Base-by-base conservation (phyloP, 371 early-diverging fungal species). In the Conidiobolus incongruus region DNA sequence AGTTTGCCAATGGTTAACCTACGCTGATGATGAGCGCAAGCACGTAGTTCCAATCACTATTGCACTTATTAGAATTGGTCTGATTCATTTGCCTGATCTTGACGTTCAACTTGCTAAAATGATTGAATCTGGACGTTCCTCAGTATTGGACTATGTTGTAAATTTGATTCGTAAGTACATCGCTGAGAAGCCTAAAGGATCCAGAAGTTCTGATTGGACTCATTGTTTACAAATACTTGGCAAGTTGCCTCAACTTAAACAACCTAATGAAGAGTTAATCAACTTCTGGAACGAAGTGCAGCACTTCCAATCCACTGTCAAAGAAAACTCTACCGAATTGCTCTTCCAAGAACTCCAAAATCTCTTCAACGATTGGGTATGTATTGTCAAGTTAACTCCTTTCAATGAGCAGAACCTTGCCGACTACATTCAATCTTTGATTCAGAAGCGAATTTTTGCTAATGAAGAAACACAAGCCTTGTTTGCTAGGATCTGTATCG, bases 21-120 rank as follows among this genome's bases (percentile, higher is more conserved):
- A 82, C 58, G 71, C 83, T 1, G 87, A 89, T 33, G 93, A 94
- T 50, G 92, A 90, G 56, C 81, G 88, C 52, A 88, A 91, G 52
- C 79, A 72, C 52, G 77, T 81, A 48, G 81, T 90, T 1, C 70
- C 76, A 7, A 82, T 82, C 1, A 78, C 84, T 0, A 62, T 77
- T n/a, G 70, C 81, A 1, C 56, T 96, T 44, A 69, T 92, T 46
- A 72, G 73, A 47, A 73, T 75, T 1, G 70, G 76, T 0, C 55
- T 96, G 38, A 60, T 96, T 24, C 65, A 65, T 38, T 39, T 80
- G 2, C 60, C 64, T 12, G 93, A 91, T 29, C 69, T 86, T 47
- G 95, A 94, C 53, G 67, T 72, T 29, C 90, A 86, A 47, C 62
- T 96, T 12, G 78, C 82, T 1, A 72, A 75, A 12, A 55, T 78